Percentiles rank a stretch among this genome's conserved stretches.
Evolutionary conservation across 192 early-diverging fungal genomes (phyloP).

Genomic region (Diversispora epigaea): DNA sequence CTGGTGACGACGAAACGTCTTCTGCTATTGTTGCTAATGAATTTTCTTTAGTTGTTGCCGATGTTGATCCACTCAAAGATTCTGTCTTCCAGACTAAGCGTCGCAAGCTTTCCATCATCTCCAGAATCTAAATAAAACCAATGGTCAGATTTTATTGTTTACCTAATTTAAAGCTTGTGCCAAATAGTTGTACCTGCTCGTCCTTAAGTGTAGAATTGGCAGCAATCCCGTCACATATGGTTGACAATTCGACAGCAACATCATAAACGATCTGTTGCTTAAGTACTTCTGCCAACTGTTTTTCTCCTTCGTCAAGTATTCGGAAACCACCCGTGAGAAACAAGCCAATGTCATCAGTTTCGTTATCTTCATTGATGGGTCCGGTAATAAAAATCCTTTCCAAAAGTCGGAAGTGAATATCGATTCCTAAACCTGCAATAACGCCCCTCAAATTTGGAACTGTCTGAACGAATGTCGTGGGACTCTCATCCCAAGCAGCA

Average conservation of each 20-base stretch:
- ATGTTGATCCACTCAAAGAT: neutral
- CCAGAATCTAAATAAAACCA: conserved; percentile 20
- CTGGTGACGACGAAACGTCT: neutral
- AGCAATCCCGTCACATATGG: conserved; percentile 26
- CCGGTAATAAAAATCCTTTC: conserved; percentile 24
- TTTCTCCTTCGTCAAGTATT: no score
- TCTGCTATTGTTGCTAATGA: conserved; percentile 12
- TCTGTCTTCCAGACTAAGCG: conserved; percentile 22
- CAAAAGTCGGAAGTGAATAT: conserved; percentile 24
- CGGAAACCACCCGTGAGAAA: no score
- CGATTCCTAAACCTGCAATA: conserved; percentile 28
- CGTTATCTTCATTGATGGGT: conserved; percentile 16
- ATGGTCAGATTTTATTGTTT: neutral
- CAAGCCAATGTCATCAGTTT: no score
- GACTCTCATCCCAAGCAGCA: neutral
- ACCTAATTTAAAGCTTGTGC: neutral
- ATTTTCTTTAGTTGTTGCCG: neutral
- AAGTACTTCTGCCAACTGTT: conserved; percentile 10
- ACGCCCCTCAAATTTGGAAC: conserved; percentile 9
- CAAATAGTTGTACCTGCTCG: neutral
- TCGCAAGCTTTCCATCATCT: conserved; percentile 23
- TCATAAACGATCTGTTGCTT: conserved; percentile 29
- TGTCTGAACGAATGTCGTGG: conserved; percentile 5
- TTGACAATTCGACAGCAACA: conserved; percentile 28
- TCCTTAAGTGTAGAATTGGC: conserved; percentile 23